Base-by-base conservation (phyloP, 345 rosid genomes). In the Eucalyptus cloeziana region DNA sequence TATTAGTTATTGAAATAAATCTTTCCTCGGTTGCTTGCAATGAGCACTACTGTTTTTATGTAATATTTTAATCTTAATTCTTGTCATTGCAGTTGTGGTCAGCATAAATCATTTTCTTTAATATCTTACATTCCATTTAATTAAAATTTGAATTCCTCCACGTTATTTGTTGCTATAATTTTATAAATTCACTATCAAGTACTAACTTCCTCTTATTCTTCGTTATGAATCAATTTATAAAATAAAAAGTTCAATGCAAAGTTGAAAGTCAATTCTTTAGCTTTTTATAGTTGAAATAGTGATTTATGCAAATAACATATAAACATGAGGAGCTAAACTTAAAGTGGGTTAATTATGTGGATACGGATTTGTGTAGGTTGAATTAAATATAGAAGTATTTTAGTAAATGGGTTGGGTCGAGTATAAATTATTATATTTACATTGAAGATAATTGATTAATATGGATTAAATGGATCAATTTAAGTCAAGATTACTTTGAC, bases 401-500 rank as follows among this genome's bases (percentile, higher is more conserved):
- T 54, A 54, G 60, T 54, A 54, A 56, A 2, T 56, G 27, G 27
- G 12, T 56, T 1, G 12, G 5, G 6, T 56, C 3, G 3, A 24
- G 5, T 56, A 56, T 56, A 56, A 56, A 54, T 54, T 54, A 54
- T 9, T 54, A 8, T 8, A 54, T 54, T 22, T 1, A 5, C 10
- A 54, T 54, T 54, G 5, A 54, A 54, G 60, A 54, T 54, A 52
- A 52, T 52, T 3, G 1, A 52, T 52, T 4, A 17, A 52, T 7
- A 52, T 0, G 1, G 1, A 52, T 52, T 52, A 56, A 56, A 56
- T 56, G 0, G 5, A 56, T 56, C 30, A 56, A 56, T 56, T 56
- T 56, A 24, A 24, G 12, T 22, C 5, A 0, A 0, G 12, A 56
- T 4, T 9, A 56, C 0, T 56, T 9, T 1, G 0, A 56, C 3